These are phyloP conservation scores for Cryphonectria naterciae DNA, from an alignment of 2,329 filamentous ascomycete species.

Conservation along the genomic window DNA sequence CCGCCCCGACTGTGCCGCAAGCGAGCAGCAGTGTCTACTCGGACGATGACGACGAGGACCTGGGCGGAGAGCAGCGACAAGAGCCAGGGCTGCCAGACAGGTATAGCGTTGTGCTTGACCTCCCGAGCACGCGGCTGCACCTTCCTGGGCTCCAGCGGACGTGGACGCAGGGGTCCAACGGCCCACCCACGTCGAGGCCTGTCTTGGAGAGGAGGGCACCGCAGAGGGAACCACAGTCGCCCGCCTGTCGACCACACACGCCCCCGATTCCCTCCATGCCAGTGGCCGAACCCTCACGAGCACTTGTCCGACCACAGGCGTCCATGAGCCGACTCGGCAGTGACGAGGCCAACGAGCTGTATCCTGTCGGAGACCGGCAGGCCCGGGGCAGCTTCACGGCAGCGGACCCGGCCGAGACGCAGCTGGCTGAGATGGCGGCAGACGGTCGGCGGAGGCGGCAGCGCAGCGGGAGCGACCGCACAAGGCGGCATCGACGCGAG, in stretches of 20 bases:
- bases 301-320: not conserved
- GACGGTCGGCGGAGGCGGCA: slow-evolving; percentile 43
- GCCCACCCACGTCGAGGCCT: slow-evolving; percentile 35
- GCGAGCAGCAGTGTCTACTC: slow-evolving; percentile 38
- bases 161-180: slow-evolving; percentile 43
- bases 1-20: slow-evolving; percentile 23
- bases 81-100: slow-evolving; percentile 41
- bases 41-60: slow-evolving; percentile 32
- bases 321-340: slow-evolving; percentile 18
- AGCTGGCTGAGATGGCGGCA: slow-evolving; percentile 50
- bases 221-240: slow-evolving; percentile 18
- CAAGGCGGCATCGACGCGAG: slow-evolving; percentile 16
- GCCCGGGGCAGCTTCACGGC: slow-evolving; percentile 40
- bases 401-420: slow-evolving; percentile 53
- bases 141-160: slow-evolving; percentile 47
- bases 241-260: slow-evolving; percentile 6
- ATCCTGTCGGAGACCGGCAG: slow-evolving; percentile 16
- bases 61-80: slow-evolving; percentile 51
- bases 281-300: slow-evolving; percentile 17
- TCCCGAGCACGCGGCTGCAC: slow-evolving; percentile 47
- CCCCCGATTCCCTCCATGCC: slow-evolving; percentile 13
- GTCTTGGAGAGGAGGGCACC: slow-evolving; percentile 18
- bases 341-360: slow-evolving; percentile 26
- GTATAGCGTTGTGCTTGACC: slow-evolving; percentile 26
- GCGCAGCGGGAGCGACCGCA: slow-evolving; percentile 20